These are phyloP conservation scores for Chrysanthemum seticuspe DNA, from an alignment of 129 eudicot species.

Conservation along the genomic window DNA sequence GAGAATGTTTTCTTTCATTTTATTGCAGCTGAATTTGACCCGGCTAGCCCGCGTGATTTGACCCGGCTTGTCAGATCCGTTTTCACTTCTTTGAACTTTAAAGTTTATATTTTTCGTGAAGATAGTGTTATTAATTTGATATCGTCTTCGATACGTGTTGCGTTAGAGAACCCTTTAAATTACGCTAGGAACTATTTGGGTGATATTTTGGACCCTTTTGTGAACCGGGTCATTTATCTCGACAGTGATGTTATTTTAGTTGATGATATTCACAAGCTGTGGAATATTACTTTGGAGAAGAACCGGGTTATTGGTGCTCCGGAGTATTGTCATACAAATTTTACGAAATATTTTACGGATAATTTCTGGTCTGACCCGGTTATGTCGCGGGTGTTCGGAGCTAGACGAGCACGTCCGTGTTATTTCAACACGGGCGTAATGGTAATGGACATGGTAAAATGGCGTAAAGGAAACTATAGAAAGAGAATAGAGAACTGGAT, in stretches of 20 bases:
- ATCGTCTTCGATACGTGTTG: conserved; percentile 68
- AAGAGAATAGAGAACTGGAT: conserved; percentile 74
- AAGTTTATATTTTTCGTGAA: conserved; percentile 76
- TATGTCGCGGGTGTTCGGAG: conserved; percentile 42
- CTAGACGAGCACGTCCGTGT: conserved; percentile 45
- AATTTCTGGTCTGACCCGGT: conserved; percentile 83
- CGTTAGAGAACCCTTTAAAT: conserved; percentile 84
- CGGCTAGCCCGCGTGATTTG: conserved; percentile 68
- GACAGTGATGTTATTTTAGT: conserved; percentile 76
- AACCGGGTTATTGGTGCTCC: conserved; percentile 80
- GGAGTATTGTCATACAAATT: conserved; percentile 89
- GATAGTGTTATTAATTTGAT: conserved; percentile 74
- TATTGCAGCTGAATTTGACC: conserved; percentile 94
- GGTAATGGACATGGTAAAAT: conserved; percentile 82
- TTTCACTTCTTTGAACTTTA: conserved; percentile 74
- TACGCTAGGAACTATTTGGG: conserved; percentile 93
- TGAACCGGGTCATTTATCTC: conserved; percentile 81
- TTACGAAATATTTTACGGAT: conserved; percentile 73
- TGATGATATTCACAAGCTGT: conserved; percentile 76
- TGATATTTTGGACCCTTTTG: conserved; percentile 77
- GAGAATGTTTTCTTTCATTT: conserved; percentile 83
- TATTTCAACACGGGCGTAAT: conserved; percentile 96
- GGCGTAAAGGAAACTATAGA: conserved; percentile 62
- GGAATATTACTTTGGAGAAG: conserved; percentile 49
- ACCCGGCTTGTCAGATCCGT: conserved; percentile 74